Conservation (phyloP, 1,139 yeast genomes). For the Saccharomyces hybrid region DNA sequence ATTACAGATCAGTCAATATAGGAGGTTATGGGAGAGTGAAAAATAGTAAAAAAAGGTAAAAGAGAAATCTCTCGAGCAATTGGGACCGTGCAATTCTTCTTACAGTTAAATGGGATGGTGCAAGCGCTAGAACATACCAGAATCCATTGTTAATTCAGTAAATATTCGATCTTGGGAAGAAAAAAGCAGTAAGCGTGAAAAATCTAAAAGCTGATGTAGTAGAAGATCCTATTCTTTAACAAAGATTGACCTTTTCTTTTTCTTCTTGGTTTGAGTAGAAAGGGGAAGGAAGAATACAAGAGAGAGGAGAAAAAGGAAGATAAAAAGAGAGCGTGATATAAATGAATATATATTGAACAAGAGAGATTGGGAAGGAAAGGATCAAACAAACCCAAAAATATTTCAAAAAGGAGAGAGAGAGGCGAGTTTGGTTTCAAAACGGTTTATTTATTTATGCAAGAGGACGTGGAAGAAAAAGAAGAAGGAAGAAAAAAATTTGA, state of each 20-base stretch:
- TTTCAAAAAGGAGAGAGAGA: not conserved
- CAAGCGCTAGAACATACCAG: conserved; percentile 16
- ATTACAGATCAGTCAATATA: not conserved
- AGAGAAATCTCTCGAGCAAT: not conserved
- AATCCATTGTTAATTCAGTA: conserved; percentile 17
- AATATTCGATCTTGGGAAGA: not conserved
- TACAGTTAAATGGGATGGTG: not conserved
- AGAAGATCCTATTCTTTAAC: not conserved
- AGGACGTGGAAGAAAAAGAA: not conserved
- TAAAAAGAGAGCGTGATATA: not conserved
- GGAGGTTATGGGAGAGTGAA: not conserved
- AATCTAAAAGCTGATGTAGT: conserved; percentile 1
- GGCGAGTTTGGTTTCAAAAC: not conserved
- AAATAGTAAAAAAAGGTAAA: not conserved
- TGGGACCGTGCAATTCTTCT: not conserved
- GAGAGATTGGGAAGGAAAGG: not conserved
- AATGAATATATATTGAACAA: not conserved
- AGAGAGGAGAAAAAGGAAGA: not conserved
- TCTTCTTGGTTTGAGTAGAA: not conserved
- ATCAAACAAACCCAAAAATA: not conserved
- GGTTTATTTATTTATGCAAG: not conserved
- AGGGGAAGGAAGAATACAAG: not conserved
- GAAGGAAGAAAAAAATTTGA: not conserved
- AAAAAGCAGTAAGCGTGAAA: not conserved
- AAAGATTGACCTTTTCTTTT: not conserved